Percentiles rank a stretch among this genome's conserved stretches.
These are phyloP conservation scores for Lyophyllum semitale DNA, from an alignment of 768 basidiomycete genomes.

Conservation along the genomic window DNA sequence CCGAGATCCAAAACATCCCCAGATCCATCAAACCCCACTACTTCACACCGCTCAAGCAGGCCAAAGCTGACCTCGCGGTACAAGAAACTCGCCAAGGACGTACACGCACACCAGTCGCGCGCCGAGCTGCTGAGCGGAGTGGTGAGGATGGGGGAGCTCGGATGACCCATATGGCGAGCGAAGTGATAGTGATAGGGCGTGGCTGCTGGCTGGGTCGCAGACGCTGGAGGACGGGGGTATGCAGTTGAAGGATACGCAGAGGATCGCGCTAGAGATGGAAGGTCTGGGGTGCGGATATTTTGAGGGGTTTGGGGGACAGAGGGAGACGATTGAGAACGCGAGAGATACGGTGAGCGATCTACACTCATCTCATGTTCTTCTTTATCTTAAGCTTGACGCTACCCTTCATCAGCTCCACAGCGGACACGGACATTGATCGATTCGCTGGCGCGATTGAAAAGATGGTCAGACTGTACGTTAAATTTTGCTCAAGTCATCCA, in stretches of 20 bases:
- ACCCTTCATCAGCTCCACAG: conserved; percentile 60
- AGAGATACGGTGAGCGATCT: conserved; percentile 81
- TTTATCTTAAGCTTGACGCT: not conserved
- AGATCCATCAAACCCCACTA: conserved; percentile 77
- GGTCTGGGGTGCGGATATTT: conserved; percentile 87
- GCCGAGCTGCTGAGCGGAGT: conserved; percentile 63
- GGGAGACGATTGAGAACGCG: conserved; percentile 90
- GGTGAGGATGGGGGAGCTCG: conserved; percentile 31
- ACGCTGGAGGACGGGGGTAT: conserved; percentile 73
- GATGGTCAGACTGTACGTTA: conserved; percentile 82
- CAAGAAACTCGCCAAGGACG: conserved; percentile 71
- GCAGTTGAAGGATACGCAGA: conserved; percentile 75
- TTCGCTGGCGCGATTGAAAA: conserved; percentile 90
- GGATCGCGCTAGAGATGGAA: conserved; percentile 92
- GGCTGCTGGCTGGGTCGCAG: no score
- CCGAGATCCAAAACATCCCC: conserved; percentile 90
- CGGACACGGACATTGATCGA: conserved; percentile 82
- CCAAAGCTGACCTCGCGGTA: no score
- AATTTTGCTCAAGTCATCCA: not conserved
- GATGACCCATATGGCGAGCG: no score
- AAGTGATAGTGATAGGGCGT: no score
- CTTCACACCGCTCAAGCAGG: conserved; percentile 62
- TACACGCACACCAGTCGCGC: conserved; percentile 52
- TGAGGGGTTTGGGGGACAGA: conserved; percentile 78
- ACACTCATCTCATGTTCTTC: not conserved